Evolutionary conservation across 352 stramenopile species (phyloP).

Genomic region (Pythium chondricola): DNA sequence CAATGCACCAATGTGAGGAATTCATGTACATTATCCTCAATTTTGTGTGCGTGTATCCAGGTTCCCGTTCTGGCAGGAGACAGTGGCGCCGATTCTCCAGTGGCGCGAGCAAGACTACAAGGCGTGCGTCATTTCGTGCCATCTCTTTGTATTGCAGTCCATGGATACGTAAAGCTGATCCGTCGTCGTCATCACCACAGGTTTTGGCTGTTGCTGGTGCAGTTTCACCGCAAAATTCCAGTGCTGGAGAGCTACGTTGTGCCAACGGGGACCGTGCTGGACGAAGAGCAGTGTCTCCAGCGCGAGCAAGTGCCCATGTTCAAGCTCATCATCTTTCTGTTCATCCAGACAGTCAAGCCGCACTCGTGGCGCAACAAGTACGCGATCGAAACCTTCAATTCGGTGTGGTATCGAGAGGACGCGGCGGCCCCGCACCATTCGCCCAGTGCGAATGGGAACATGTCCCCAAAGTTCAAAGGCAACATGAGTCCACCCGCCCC

Average conservation of each 20-base stretch:
- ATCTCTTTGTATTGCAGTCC: too few species aligned
- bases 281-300: slow-evolving; percentile 48
- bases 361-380: slow-evolving; percentile 72
- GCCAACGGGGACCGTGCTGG: slow-evolving; percentile 20
- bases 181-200: slow-evolving; percentile 12
- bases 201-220: slow-evolving; percentile 76
- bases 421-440: slow-evolving; percentile 31
- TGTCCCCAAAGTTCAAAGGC: slow-evolving; percentile 48
- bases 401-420: slow-evolving; percentile 74
- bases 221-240: slow-evolving; percentile 66
- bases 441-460: slow-evolving; percentile 20
- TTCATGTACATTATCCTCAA: too few species aligned
- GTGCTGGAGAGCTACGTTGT: slow-evolving; percentile 27
- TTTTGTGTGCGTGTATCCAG: slow-evolving; percentile 5
- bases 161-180: too few species aligned
- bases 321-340: slow-evolving; percentile 75
- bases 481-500: slow-evolving; percentile 55
- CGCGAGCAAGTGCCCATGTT: slow-evolving; percentile 56
- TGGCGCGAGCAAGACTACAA: slow-evolving; percentile 81
- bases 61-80: slow-evolving; percentile 59
- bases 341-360: slow-evolving; percentile 74
- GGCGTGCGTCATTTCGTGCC: slow-evolving; percentile 21
- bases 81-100: slow-evolving; percentile 54
- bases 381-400: slow-evolving; percentile 71
- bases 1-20: too few species aligned